Evolutionary conservation across 768 basidiomycete species (phyloP), one percentile per base, ranked within the genome.

Genomic region (Trametes maxima): DNA sequence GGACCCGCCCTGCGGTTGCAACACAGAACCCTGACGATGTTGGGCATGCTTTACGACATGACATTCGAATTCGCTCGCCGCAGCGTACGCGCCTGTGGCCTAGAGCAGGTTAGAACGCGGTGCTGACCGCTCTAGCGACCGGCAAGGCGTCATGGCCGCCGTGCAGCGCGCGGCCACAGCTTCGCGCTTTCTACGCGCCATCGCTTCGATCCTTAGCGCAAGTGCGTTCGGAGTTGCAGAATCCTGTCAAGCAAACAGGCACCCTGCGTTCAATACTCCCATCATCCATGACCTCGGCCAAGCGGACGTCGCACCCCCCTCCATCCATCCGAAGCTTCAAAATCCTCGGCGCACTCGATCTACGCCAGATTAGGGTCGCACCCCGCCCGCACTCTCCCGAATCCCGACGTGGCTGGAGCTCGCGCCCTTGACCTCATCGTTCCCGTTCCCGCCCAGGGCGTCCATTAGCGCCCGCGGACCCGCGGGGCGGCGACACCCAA

Each of bases 71-170:
- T 45, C 44, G 17, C 19, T 11, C 17, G 17, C 17, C 21, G 44
- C 44, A 21, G n/a, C 14, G 21, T 21, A 45, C 21, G 19, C 19
- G 44, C 44, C 44, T n/a, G 19, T 11, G 19, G n/a, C 21, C 44
- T 19, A 45, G 44, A 45, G 47, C 47, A 35, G 47, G 28, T 7
- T 14, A 14, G 28, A 35, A 33, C 47, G 10, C 28, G 28, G 28
- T 49, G 47, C 47, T 49, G 47, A 49, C 47, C 21, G 47, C 28
- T 13, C 28, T 49, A 33, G 47, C 47, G 47, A 49, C 47, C 47
- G 47, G 47, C 47, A 49, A 49, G 47, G 14, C 24, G 12, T 5
- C 47, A 28, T 17, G 47, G 47, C 47, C 28, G 47, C 47, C 47
- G 28, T 35, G 28, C 46, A 22, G 46, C 12, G 21, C 21, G 19